Conservation (phyloP, 2,329 filamentous ascomycete genomes). For the Arthroderma sp. region DNA sequence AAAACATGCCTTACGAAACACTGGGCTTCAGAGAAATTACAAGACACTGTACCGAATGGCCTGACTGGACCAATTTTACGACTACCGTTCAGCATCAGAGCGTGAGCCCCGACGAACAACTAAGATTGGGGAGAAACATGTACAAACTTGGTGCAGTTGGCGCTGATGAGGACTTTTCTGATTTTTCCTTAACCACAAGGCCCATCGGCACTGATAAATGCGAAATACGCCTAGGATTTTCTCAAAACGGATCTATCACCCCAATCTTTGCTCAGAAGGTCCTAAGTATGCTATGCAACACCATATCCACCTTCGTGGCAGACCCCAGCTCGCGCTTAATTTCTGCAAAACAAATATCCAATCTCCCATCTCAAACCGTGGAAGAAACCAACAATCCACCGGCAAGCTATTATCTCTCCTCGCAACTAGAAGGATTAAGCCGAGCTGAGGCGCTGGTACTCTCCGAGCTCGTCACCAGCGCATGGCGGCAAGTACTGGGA, state of each 20-base stretch:
- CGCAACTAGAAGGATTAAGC: constrained; percentile 24
- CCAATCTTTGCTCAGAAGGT: constrained; percentile 22
- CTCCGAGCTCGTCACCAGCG: constrained; percentile 26
- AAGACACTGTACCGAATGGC: constrained; percentile 29
- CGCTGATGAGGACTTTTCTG: constrained; percentile 28
- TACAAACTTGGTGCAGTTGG: constrained; percentile 29
- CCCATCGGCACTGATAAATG: constrained; percentile 21
- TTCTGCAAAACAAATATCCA: constrained; percentile 20
- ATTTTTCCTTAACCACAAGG: constrained; percentile 28
- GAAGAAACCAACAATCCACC: constrained; percentile 12
- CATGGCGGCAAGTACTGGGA: constrained; percentile 28
- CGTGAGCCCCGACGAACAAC: constrained; percentile 22
- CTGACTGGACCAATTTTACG: constrained; percentile 29
- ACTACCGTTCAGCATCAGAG: constrained; percentile 30
- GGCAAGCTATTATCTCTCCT: constrained; percentile 22
- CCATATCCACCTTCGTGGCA: constrained; percentile 22
- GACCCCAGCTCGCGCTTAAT: constrained; percentile 23
- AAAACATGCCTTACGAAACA: constrained; percentile 42
- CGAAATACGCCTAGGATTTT: constrained; percentile 26
- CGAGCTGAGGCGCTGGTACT: constrained; percentile 27
- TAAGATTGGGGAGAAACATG: constrained; percentile 25
- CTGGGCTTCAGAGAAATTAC: constrained; percentile 44
- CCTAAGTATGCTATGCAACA: constrained; percentile 29
- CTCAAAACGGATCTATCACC: constrained; percentile 23
- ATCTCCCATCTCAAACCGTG: constrained; percentile 21